Evolutionary conservation across 1,139 yeast genomes (phyloP), one percentile per base, ranked within the genome.

Genomic region (Geotrichum europaeum): DNA sequence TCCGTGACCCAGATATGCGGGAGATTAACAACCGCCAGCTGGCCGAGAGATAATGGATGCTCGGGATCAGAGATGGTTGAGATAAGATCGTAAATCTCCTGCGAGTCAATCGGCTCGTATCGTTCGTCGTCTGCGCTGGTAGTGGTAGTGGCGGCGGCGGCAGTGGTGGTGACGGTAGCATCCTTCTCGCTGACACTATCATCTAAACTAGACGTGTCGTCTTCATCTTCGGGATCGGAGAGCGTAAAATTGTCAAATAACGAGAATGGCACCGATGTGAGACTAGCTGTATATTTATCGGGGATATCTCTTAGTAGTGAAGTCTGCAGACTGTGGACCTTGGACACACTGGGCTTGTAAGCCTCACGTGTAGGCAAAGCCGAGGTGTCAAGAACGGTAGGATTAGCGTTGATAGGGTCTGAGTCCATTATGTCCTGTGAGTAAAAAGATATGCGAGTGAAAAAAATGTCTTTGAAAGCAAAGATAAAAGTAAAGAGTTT

Each of bases 21-120:
- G 57, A 95, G 78, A 69, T 91, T 91, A 1, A 95, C 97, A 52
- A 95, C 98, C 0, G 97, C 95, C 20, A 95, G 79, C 73, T 95
- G 99, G 0, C 97, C 99, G 62, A 95, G 78, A 0, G 97, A 88
- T 51, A 95, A 78, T 0, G 99, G 99, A 72, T 95, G 99, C 70
- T 95, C 99, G 2, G 99, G 99, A 72, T 95, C 99, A 0, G 96
- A 89, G 28, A 95, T 94, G 32, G 89, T 81, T 1, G 97, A 84
- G 4, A 94, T 89, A 60, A 94, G 78, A 68, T 87, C 89, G 65
- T 79, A 86, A 6, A 86, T 81, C 69, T 86, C 92, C 67, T 86
- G 90, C 6, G 91, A 75, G 71, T 94, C 99, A 51, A 94, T 84
- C 3, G 83, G 84, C 47, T 89, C 96, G 49, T 75, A 79, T 2